Conservation (phyloP, 768 basidiomycete species). For the Leccinellum luteum region DNA sequence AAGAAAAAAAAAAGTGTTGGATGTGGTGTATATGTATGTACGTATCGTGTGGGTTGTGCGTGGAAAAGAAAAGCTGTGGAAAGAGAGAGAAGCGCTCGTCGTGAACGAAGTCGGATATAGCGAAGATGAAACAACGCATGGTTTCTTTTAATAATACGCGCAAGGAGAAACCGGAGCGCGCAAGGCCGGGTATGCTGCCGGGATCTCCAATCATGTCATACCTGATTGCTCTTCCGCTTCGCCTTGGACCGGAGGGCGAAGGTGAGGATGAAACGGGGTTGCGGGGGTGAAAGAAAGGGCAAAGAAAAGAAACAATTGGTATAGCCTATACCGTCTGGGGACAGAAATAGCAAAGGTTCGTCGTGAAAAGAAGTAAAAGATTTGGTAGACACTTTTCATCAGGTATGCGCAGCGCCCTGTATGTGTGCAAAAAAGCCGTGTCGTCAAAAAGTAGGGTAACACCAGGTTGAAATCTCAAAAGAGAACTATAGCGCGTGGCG, state of each 20-base stretch:
- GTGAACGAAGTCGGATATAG: background rate
- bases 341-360: slow-evolving; percentile 5
- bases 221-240: slow-evolving; percentile 11
- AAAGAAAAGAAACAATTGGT: slow-evolving; percentile 15
- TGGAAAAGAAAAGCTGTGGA: background rate
- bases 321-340: slow-evolving; percentile 16
- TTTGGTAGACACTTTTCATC: slow-evolving; percentile 21
- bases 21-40: background rate
- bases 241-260: slow-evolving; percentile 4
- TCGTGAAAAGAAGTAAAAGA: background rate
- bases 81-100: background rate
- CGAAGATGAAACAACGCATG: background rate
- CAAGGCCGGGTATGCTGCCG: background rate
- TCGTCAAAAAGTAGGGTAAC: slow-evolving; percentile 22
- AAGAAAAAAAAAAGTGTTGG: slow-evolving; percentile 12
- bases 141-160: background rate
- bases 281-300: background rate
- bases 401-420: slow-evolving; percentile 33
- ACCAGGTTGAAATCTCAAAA: slow-evolving; percentile 22
- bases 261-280: background rate
- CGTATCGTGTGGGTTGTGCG: background rate
- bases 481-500: slow-evolving; percentile 18
- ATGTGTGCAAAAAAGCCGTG: slow-evolving; percentile 16
- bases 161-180: background rate
- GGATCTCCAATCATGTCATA: slow-evolving; percentile 7